Evolutionary conservation across 2,329 filamentous ascomycete genomes (phyloP).

Genomic region (Alternaria arborescens): DNA sequence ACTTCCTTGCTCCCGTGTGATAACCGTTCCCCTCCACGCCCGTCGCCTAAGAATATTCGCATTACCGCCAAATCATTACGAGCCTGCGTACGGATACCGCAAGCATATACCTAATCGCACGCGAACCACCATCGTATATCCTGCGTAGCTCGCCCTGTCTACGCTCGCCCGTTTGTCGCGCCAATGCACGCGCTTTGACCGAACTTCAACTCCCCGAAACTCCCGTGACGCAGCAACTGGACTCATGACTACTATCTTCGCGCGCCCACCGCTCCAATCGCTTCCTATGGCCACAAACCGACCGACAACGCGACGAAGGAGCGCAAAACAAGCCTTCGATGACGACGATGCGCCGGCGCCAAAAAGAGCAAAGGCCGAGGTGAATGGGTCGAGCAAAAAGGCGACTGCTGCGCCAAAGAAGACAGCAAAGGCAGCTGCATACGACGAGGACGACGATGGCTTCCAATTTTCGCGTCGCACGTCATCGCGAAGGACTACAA

Average conservation of each 20-base stretch:
- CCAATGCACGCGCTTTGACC: conserved; percentile 50
- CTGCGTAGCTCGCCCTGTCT: conserved; percentile 12
- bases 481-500: conserved; percentile 47
- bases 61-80: conserved; percentile 47
- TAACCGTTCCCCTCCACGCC: conserved; percentile 33
- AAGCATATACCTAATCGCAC: conserved; percentile 8
- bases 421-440: conserved; percentile 52
- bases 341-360: conserved; percentile 55
- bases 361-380: conserved; percentile 55
- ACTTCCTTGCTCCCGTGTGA: conserved; percentile 39
- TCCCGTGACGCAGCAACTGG: conserved; percentile 36
- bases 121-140: conserved; percentile 11
- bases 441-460: conserved; percentile 58
- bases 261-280: conserved; percentile 54
- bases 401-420: conserved; percentile 48
- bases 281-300: conserved; percentile 59
- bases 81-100: conserved; percentile 18
- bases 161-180: conserved; percentile 28
- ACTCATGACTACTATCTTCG: conserved; percentile 49
- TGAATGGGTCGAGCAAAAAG: conserved; percentile 50
- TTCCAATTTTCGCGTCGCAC: conserved; percentile 58
- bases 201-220: conserved; percentile 31
- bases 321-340: conserved; percentile 55
- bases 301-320: conserved; percentile 56
- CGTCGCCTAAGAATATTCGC: conserved; percentile 41